A percentile compares a stretch with the other conserved stretches of the same genome.
phyloP scores from a whole-genome alignment of 31 red algal genomes.

The Odonthalia washingtoniensis region DNA sequence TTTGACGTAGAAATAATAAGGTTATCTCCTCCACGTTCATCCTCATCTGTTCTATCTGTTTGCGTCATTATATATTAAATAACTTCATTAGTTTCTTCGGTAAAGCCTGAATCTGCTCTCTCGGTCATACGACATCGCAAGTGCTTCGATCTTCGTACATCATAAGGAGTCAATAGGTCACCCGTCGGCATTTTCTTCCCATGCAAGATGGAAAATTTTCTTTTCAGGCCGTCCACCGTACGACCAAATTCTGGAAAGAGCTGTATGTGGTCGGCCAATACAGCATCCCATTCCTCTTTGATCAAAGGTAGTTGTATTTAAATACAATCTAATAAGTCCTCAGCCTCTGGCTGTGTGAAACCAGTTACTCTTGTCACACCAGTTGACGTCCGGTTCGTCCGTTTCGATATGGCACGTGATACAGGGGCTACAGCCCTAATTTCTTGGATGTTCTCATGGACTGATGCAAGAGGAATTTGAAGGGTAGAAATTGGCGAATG shows the following conservation, averaged over 20 bases:
- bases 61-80: no score
- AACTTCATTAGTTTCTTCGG: slow-evolving; percentile 3
- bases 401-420: no score
- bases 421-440: no score
- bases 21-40: no score
- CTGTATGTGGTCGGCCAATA: not conserved
- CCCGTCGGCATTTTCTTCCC: not conserved
- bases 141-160: slow-evolving; percentile 10
- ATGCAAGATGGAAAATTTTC: slow-evolving; percentile 39
- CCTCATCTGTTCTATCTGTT: no score
- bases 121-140: slow-evolving; percentile 21
- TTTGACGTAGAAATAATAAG: no score
- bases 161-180: slow-evolving; percentile 29
- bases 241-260: not conserved
- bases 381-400: no score
- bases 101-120: slow-evolving; percentile 7
- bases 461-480: no score
- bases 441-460: no score
- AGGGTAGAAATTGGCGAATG: no score
- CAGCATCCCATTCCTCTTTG: slow-evolving; percentile 21
- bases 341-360: slow-evolving; percentile 17
- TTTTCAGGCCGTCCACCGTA: slow-evolving; percentile 18
- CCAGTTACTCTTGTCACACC: not conserved
- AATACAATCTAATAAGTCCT: not conserved
- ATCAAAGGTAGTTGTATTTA: not conserved